Evolutionary conservation across 192 early-diverging fungal genomes (phyloP), one percentile per base, ranked within the genome.

Genomic region (Mortierella claussenii): DNA sequence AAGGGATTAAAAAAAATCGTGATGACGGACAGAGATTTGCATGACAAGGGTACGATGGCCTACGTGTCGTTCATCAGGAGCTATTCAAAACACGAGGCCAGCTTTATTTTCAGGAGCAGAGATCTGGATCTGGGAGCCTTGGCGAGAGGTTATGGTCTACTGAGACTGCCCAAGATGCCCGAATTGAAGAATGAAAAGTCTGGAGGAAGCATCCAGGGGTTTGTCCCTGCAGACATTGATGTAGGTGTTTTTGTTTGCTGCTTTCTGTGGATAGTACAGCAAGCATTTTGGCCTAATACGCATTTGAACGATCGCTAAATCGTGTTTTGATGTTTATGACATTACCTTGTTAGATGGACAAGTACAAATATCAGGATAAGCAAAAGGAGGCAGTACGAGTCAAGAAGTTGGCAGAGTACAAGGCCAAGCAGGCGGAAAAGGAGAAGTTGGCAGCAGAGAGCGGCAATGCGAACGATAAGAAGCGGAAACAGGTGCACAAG

Each of bases 31-130:
- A 83, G 94, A 33, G 95, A 94, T 47, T 68, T 94, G 12, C 85
- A 91, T 68, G 95, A 96, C 36, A 88, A 88, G 73, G 87, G 92
- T 20, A 88, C 88, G 23, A 79, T 86, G 65, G 95, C 94, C 0
- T 99, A 98, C 79, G 95, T 96, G 11, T 91, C 90, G 4, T 98
- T 89, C 75, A 89, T 96, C 36, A 90, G 97, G 47, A 87, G 93
- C 23, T 99, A 99, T 69, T 88, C 89, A 7, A 97, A 98, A 55
- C 97, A 99, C 74, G 95, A 97, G 65, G 95, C 95, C 6, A 86
- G 78, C 24, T 96, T 90, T 78, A 99, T 99, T 46, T 99, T 99
- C 78, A 85, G 90, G 24, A 75, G 89, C 31, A 94, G 94, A 57
- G 89, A 95, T 62, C 74, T 98, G 54, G 93, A 97, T 69, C 63